These are phyloP conservation scores for Calycina marina DNA, from an alignment of 2,329 filamentous ascomycete species.

Conservation along the genomic window DNA sequence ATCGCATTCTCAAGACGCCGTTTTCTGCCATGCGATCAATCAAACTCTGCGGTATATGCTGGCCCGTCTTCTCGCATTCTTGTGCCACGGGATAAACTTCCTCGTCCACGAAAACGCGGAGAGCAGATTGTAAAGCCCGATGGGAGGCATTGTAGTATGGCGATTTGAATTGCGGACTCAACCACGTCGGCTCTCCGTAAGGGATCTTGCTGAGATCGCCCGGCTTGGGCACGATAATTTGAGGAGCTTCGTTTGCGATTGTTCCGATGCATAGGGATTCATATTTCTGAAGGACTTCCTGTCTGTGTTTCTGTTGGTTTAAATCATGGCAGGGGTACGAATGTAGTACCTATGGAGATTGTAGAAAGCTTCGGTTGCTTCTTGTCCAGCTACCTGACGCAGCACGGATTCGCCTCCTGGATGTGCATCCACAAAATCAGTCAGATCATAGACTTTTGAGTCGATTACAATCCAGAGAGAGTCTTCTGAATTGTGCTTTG, in stretches of 20 bases:
- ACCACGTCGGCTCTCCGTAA: constrained; percentile 76
- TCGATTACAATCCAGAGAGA: constrained; percentile 68
- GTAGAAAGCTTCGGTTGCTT: constrained; percentile 76
- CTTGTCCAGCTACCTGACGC: constrained; percentile 64
- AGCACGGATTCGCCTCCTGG: constrained; percentile 67
- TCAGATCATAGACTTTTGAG: constrained; percentile 74
- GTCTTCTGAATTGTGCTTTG: constrained; percentile 61
- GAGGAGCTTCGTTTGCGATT: constrained; percentile 57
- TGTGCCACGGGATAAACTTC: constrained; percentile 62
- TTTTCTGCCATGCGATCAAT: constrained; percentile 66
- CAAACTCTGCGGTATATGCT: constrained; percentile 53
- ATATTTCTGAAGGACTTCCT: constrained; percentile 80
- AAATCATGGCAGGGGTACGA: too few species aligned
- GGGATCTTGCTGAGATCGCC: constrained; percentile 66
- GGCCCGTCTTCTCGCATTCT: constrained; percentile 60
- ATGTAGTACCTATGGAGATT: too few species aligned
- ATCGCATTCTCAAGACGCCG: constrained; percentile 65
- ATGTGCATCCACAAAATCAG: constrained; percentile 74
- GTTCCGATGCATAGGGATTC: constrained; percentile 59
- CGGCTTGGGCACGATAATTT: constrained; percentile 52
- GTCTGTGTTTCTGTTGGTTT: too few species aligned
- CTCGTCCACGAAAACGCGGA: constrained; percentile 58
- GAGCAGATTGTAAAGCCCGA: constrained; percentile 48
- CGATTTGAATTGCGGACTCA: constrained; percentile 59
- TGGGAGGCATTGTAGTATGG: constrained; percentile 74